A percentile compares a stretch with the other conserved stretches of the same genome.
phyloP scores from a whole-genome alignment of 2,329 filamentous ascomycete genomes.

The Penicillium brevicompactum region DNA sequence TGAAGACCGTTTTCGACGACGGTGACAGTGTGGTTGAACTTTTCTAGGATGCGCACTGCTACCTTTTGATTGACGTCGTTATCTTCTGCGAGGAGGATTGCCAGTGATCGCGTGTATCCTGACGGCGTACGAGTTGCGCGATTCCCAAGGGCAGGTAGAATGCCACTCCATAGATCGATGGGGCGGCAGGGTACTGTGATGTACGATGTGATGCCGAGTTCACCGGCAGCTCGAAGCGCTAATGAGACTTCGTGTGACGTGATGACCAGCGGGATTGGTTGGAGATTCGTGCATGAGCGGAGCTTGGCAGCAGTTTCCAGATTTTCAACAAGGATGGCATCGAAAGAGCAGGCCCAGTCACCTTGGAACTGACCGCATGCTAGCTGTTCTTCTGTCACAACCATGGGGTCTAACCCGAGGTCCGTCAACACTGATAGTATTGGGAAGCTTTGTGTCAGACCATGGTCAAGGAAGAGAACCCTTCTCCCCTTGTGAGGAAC shows the following conservation, averaged over 20 bases:
- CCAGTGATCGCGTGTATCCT: slow-evolving; percentile 89
- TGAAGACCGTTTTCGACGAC: slow-evolving; percentile 91
- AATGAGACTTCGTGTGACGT: slow-evolving; percentile 85
- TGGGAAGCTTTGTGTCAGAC: slow-evolving; percentile 71
- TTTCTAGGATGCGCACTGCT: slow-evolving; percentile 91
- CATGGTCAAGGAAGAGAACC: slow-evolving; percentile 88
- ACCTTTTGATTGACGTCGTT: slow-evolving; percentile 93
- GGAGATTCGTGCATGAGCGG: slow-evolving; percentile 83
- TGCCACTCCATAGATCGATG: slow-evolving; percentile 88
- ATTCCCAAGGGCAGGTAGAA: slow-evolving; percentile 90
- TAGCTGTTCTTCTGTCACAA: slow-evolving; percentile 70
- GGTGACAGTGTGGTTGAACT: slow-evolving; percentile 67
- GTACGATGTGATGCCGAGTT: slow-evolving; percentile 90
- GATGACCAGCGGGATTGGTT: slow-evolving; percentile 90
- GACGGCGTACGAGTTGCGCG: slow-evolving; percentile 84
- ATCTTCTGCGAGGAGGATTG: slow-evolving; percentile 89
- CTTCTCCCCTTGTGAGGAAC: slow-evolving; percentile 84
- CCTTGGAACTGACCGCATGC: slow-evolving; percentile 52
- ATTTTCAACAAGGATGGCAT: slow-evolving; percentile 89
- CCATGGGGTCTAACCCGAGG: slow-evolving; percentile 74
- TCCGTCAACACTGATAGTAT: slow-evolving; percentile 73
- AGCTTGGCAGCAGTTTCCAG: slow-evolving; percentile 80
- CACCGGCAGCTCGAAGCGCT: slow-evolving; percentile 83
- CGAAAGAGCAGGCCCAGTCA: slow-evolving; percentile 65
- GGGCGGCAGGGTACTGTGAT: slow-evolving; percentile 93